Evolutionary conservation across 768 basidiomycete species (phyloP).

Genomic region (Botryobasidium botryosum): DNA sequence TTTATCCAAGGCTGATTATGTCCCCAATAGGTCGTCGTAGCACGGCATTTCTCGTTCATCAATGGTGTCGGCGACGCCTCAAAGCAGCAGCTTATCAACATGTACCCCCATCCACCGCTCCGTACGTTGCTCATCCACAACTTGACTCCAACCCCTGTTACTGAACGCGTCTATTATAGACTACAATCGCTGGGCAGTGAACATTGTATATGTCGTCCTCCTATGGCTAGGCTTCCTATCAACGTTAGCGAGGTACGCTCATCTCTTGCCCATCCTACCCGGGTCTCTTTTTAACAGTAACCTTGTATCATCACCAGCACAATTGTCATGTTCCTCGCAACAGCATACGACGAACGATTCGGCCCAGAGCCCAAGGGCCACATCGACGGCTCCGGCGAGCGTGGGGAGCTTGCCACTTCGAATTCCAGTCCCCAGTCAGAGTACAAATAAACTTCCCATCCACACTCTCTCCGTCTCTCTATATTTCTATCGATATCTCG

Average conservation of each 20-base stretch:
- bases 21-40: background rate
- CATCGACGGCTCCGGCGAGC: too few relatives aligned
- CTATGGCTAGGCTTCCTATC: background rate
- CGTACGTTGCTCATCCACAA: background rate
- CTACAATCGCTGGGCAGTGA: background rate
- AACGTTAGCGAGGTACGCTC: background rate
- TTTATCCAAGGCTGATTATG: background rate
- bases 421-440: too few relatives aligned
- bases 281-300: too few relatives aligned
- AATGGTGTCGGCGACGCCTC: background rate
- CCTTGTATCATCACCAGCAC: too few relatives aligned
- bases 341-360: too few relatives aligned
- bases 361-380: too few relatives aligned
- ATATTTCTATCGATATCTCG: too few relatives aligned
- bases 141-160: background rate
- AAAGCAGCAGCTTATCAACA: background rate
- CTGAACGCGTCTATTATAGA: background rate
- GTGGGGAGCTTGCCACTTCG: too few relatives aligned
- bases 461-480: too few relatives aligned
- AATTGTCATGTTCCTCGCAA: too few relatives aligned
- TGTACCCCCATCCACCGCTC: background rate
- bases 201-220: conserved; percentile 1
- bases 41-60: background rate
- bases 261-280: too few relatives aligned
- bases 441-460: too few relatives aligned